Evolutionary conservation across 2,329 filamentous ascomycete genomes (phyloP), one percentile per base, ranked within the genome.

Genomic region (Dendrostoma leiphaemia): DNA sequence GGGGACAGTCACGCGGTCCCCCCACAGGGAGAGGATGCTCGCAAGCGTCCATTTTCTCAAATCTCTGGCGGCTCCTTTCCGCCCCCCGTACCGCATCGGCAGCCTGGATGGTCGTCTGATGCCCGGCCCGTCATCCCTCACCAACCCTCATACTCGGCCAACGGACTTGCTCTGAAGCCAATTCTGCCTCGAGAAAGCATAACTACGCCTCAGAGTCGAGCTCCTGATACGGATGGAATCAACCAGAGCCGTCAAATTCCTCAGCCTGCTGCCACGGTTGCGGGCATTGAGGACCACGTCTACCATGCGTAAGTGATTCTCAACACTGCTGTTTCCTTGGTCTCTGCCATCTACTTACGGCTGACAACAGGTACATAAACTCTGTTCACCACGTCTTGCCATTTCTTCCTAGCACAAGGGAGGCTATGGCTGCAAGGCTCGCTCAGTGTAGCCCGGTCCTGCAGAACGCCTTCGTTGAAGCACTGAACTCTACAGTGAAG

Each of bases 301-400:
- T 76, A 80, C 47, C 70, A 75, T 44, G 74, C 74, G 77, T 79
- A 61, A 62, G 75, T 64, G 2, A 7, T 50, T n/a, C n/a, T n/a
- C n/a, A n/a, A n/a, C n/a, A n/a, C 38, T 50, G 19, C 17, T 41
- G 3, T 1, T 29, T 29, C 3, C 15, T 24, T 8, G 5, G 9
- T 5, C 10, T 31, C 2, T 6, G 12, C 15, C 32, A 37, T 8
- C 19, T n/a, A 29, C 53, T 55, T 10, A 57, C 37, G 2, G 8
- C 28, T 4, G 10, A 21, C 31, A 28, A 8, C 52, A 85, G 82
- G 59, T 90, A 90, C 61, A 78, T 88, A 50, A 75, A 75, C 4
- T 72, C 80, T 13, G 81, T 90, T 19, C 86, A 90, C 61, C 82
- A 83, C 13, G 81, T 81, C 3, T 85, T 89, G 54, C 87, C 87